These are phyloP conservation scores for Coniochaeta ligniaria DNA, from an alignment of 2,329 filamentous ascomycete species.

Conservation along the genomic window DNA sequence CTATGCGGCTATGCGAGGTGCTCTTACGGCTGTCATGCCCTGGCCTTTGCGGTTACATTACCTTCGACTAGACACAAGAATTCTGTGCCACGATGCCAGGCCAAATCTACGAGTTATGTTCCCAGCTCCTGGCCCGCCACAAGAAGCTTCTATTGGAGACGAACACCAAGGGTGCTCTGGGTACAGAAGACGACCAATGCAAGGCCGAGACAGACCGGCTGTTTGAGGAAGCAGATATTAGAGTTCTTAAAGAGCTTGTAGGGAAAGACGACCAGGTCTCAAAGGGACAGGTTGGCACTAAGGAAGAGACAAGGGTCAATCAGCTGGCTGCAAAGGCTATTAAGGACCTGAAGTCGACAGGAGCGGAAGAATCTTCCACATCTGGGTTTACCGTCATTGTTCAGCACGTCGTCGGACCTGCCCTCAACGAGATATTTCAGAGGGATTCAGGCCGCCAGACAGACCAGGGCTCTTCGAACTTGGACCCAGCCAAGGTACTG, in stretches of 20 bases:
- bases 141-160: neutral
- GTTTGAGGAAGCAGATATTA: neutral
- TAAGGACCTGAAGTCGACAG: neutral
- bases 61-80: neutral
- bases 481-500: neutral
- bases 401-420: neutral
- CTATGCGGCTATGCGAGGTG: neutral
- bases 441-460: neutral
- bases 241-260: neutral
- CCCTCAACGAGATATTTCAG: neutral
- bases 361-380: neutral
- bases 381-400: neutral
- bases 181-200: neutral
- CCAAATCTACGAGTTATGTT: neutral
- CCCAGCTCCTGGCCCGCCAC: neutral
- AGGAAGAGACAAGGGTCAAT: neutral
- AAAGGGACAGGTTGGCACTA: neutral
- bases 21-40: neutral
- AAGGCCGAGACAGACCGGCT: neutral
- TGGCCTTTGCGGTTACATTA: neutral
- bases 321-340: neutral
- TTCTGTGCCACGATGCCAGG: neutral
- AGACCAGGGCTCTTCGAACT: neutral
- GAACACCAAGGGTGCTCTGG: neutral
- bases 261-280: neutral